Base-by-base conservation (phyloP, 2,329 filamentous ascomycete species). In the Coleophoma cylindrospora region DNA sequence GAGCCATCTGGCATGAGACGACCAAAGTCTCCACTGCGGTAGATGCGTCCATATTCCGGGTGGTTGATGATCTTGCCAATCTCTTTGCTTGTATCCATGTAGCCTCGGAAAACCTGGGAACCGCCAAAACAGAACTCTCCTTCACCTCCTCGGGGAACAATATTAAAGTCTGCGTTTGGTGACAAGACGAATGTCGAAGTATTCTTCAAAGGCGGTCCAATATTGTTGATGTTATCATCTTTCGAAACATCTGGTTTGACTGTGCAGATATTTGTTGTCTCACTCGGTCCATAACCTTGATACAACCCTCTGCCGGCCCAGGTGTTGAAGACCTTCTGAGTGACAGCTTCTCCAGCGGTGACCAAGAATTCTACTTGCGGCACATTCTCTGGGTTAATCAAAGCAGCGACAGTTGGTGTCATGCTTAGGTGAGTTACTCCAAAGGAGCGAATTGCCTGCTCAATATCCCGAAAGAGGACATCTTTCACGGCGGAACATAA, bases 91-190 rank as follows among this genome's bases (percentile, higher is more conserved):
- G 79, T 74, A 50, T 85, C 81, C 27, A 94, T 73, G 61, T 92
- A 95, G 1, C 89, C 89, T 37, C 77, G 74, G 40, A 82, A 84
- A 5, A 96, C 81, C 67, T 96, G 91, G 45, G 88, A 81, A 11
- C 91, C 91, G 13, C 89, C 90, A 64, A 95, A 94, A 61, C 88
- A 95, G 7, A 95, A 74, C 64, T 96, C 91, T 11, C 91, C 91
- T 14, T 89, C 72, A 54, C 81, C 86, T 3, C 90, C 89, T 7
- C 79, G 65, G 0, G 89, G 89, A 0, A 91, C 70, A 1, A 81
- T 61, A 0, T 76, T 66, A 4, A 83, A 74, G 0, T 62, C 61
- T 2, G 69, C 63, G 4, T 68, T 87, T 0, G 15, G 61, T 11
- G 51, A 54, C 34, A 63, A 46, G n/a, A 67, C 61, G 49, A 67